Percentiles rank a stretch among this genome's conserved stretches.
These are phyloP conservation scores for Monascus ruber DNA, from an alignment of 2,329 filamentous ascomycete species.

Conservation along the genomic window DNA sequence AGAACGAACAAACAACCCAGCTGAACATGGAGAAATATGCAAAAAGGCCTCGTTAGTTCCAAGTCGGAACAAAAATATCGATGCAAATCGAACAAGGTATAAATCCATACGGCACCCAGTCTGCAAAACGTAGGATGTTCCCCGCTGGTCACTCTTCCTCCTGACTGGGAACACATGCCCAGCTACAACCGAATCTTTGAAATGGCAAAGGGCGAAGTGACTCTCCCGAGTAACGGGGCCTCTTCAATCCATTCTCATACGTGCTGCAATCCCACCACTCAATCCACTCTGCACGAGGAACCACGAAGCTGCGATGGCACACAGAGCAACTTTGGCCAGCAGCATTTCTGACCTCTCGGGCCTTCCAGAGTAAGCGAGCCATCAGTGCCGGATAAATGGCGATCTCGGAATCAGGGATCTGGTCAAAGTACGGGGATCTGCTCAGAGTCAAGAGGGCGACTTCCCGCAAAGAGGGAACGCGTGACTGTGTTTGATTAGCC, in stretches of 20 bases:
- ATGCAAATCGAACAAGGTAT: too few species aligned
- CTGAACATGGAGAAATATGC: too few species aligned
- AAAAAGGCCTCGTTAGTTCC: too few species aligned
- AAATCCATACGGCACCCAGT: too few species aligned
- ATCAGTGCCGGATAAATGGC: constrained; percentile 22
- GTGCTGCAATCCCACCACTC: constrained; percentile 35
- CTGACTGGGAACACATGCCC: constrained; percentile 21
- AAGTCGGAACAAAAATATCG: too few species aligned
- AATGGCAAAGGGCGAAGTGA: constrained; percentile 29
- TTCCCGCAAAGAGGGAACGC: constrained; percentile 33
- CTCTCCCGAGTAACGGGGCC: constrained; percentile 18
- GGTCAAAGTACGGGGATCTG: constrained; percentile 24
- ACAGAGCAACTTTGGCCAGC: constrained; percentile 31
- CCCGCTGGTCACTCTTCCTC: neutral
- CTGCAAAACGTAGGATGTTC: too few species aligned
- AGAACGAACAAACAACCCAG: too few species aligned
- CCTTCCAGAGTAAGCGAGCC: constrained; percentile 22
- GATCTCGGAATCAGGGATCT: constrained; percentile 25
- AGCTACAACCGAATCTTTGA: constrained; percentile 29
- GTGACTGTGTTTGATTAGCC: constrained; percentile 1
- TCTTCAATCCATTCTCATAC: constrained; percentile 27
- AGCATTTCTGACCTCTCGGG: constrained; percentile 22
- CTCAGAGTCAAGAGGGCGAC: constrained; percentile 28
- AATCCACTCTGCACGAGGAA: constrained; percentile 33
- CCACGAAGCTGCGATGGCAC: constrained; percentile 29